Evolutionary conservation across 768 basidiomycete genomes (phyloP), one percentile per base, ranked within the genome.

Genomic region (Suillus alpinus): DNA sequence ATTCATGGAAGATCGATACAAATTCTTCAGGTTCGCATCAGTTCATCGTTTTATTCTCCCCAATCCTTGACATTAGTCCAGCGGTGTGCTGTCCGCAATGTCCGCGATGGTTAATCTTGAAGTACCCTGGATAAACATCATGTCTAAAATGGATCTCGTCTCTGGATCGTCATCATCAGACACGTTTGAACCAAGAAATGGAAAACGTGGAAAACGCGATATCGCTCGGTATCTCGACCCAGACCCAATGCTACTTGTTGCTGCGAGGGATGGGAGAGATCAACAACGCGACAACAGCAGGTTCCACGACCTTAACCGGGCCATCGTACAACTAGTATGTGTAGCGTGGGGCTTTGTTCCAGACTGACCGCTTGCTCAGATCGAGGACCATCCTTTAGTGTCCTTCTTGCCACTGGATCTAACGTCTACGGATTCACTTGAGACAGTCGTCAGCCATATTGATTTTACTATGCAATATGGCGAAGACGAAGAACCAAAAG

Each of bases 141-240:
- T 99, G 92, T 96, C 94, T 47, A 99, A 99, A 76, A 98, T 99
- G 97, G 97, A 99, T 74, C 83, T 99, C 49, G 91, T 98, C 50
- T 92, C 85, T 1, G 37, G 63, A 2, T 9, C 66, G 6, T 74
- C 70, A 6, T 69, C 73, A 8, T 74, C 74, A 8, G 53, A 62
- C 16, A 76, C 82, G 10, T 78, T 82, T 62, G 83, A 84, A 29
- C 81, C 82, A 18, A 77, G 92, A 61, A 94, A 92, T 70, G 92
- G 91, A 16, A 75, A 86, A 59, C 84, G 92, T 41, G 80, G 80
- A 55, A 82, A 82, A 70, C 86, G 86, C 71, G 91, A 99, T 69
- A 89, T 98, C 55, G 90, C 94, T 34, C 85, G 94, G 88, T 99
- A 95, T 77, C 83, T 99, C 37, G 95, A 98, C 69, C 94, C 96